These are phyloP conservation scores for Phytophthora europaea DNA, from an alignment of 352 stramenopile species.

Conservation along the genomic window DNA sequence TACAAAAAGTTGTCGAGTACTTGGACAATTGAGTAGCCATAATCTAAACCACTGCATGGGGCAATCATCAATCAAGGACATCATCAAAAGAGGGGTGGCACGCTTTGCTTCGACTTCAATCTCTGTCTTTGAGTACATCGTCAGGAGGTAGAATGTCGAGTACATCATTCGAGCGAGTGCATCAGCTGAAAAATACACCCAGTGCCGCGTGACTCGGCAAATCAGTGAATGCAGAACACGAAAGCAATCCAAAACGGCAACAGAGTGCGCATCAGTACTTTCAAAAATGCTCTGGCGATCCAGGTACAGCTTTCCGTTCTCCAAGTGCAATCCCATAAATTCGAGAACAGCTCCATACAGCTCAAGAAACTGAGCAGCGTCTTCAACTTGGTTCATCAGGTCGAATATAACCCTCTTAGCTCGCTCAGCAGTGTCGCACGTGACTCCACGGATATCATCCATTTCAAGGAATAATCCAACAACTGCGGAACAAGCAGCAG, in stretches of 20 bases:
- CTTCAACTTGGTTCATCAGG: constrained; percentile 55
- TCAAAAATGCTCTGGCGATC: constrained; percentile 28
- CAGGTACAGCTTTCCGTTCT: constrained; percentile 38
- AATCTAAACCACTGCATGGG: constrained; percentile 53
- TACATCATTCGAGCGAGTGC: constrained; percentile 49
- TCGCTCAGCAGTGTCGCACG: constrained; percentile 13
- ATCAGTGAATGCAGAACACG: constrained; percentile 55
- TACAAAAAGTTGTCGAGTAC: constrained; percentile 45
- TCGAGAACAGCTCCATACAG: constrained; percentile 62
- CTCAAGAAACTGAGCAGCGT: constrained; percentile 57
- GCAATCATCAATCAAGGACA: constrained; percentile 45
- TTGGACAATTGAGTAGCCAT: constrained; percentile 60
- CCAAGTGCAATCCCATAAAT: constrained; percentile 44
- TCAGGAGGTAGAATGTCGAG: constrained; percentile 58
- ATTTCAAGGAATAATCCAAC: constrained; percentile 47
- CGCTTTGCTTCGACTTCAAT: constrained; percentile 35
- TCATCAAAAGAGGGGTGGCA: constrained; percentile 34
- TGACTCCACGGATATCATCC: constrained; percentile 5
- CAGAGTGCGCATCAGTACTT: background rate
- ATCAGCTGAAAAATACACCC: constrained; percentile 67
- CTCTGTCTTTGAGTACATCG: constrained; percentile 43
- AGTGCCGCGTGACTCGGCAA: constrained; percentile 49
- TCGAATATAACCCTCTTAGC: constrained; percentile 51
- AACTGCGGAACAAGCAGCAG: constrained; percentile 37
- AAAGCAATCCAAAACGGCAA: constrained; percentile 48